Evolutionary conservation across 805 yeast genomes (phyloP).

Genomic region (Saturnispora dispora): DNA sequence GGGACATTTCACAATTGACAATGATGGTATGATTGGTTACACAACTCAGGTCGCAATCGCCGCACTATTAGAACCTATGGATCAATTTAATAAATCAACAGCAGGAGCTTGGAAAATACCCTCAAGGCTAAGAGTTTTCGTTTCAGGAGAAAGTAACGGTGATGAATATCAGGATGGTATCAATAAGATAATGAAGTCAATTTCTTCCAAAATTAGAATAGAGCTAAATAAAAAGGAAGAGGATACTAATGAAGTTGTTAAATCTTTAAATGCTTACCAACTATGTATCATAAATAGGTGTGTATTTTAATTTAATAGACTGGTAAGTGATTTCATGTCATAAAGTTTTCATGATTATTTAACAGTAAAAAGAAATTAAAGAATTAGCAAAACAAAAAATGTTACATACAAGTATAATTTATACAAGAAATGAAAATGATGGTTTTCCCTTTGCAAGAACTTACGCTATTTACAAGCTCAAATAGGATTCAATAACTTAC

Average conservation of each 20-base stretch:
- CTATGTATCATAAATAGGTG: not conserved
- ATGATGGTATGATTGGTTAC: not conserved
- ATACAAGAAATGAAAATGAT: not conserved
- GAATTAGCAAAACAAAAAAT: constrained; percentile 1
- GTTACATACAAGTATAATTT: not conserved
- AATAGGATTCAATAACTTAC: not conserved
- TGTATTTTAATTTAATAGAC: not conserved
- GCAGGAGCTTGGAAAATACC: constrained; percentile 1
- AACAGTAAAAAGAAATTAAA: not conserved
- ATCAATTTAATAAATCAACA: not conserved
- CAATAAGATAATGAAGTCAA: not conserved
- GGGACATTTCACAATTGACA: constrained; percentile 3
- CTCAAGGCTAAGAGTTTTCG: not conserved
- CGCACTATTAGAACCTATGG: not conserved
- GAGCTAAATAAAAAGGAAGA: not conserved
- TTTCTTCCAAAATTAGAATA: not conserved
- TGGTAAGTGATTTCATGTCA: not conserved
- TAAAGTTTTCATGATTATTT: not conserved
- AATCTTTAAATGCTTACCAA: constrained; percentile 1
- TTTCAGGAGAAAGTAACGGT: not conserved
- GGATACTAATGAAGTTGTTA: not conserved
- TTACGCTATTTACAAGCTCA: not conserved
- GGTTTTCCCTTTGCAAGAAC: not conserved
- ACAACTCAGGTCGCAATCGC: constrained; percentile 1
- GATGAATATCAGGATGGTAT: not conserved